phyloP scores from a whole-genome alignment of 129 eudicot species.

The Chrysanthemum seticuspe region DNA sequence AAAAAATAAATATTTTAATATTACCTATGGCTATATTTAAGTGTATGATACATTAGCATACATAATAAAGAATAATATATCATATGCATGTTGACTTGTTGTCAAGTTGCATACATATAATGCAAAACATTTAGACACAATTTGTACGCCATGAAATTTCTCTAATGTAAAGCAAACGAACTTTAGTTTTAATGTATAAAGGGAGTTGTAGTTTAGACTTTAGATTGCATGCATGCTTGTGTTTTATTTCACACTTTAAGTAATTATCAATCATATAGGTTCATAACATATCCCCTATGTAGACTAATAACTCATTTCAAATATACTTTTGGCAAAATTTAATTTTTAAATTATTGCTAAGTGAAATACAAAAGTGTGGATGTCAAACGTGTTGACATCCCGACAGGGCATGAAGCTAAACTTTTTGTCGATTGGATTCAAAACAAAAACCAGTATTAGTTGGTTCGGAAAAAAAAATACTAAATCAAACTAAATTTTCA shows the following conservation, averaged over 20 bases:
- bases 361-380: no score
- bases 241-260: constrained; percentile 11
- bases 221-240: background rate
- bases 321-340: background rate
- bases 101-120: constrained; percentile 4
- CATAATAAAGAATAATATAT: background rate
- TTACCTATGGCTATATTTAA: background rate
- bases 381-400: no score
- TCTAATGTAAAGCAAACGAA: background rate
- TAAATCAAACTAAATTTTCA: no score
- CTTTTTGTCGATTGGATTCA: no score
- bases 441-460: no score
- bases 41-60: background rate
- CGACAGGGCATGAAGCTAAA: no score
- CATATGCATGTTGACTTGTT: background rate
- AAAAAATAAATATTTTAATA: background rate
- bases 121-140: constrained; percentile 3
- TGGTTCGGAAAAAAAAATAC: no score
- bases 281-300: background rate
- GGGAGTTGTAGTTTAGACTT: background rate
- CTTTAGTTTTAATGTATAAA: background rate
- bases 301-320: background rate
- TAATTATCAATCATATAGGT: constrained; percentile 9
- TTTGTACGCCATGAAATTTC: constrained; percentile 11
- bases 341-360: background rate